These are phyloP conservation scores for Clavispora vitiphila DNA, from an alignment of 805 yeast species.

Conservation along the genomic window DNA sequence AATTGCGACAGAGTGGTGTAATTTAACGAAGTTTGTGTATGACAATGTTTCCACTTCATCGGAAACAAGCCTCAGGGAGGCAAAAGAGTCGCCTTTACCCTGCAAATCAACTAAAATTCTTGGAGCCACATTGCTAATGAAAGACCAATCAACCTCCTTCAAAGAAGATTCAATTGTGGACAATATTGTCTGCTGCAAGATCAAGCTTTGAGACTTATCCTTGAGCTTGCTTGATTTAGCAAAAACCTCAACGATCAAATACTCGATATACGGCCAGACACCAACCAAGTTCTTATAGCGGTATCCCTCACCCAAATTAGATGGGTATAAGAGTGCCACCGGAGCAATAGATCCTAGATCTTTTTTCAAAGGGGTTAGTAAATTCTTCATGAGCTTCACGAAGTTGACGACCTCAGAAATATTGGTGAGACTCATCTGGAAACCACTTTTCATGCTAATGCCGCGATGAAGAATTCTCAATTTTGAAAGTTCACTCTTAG, in stretches of 20 bases:
- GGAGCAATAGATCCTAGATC: constrained; percentile 25
- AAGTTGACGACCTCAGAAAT: constrained; percentile 62
- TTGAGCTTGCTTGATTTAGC: constrained; percentile 42
- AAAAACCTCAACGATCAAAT: constrained; percentile 61
- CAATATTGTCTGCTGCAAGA: constrained; percentile 53
- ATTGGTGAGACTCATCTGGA: constrained; percentile 41
- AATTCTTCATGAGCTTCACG: constrained; percentile 43
- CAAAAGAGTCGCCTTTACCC: constrained; percentile 18
- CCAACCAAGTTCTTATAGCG: constrained; percentile 51
- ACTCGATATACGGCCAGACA: constrained; percentile 76
- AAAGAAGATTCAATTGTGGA: constrained; percentile 42
- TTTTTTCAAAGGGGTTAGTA: constrained; percentile 27
- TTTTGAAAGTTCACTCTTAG: constrained; percentile 7
- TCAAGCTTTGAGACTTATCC: constrained; percentile 26
- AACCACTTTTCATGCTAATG: constrained; percentile 13
- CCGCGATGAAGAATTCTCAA: constrained; percentile 5
- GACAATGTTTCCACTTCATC: constrained; percentile 12
- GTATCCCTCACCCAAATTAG: constrained; percentile 54
- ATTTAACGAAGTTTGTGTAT: constrained; percentile 38
- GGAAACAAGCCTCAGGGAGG: constrained; percentile 14
- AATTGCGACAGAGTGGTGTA: constrained; percentile 66
- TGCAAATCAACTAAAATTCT: constrained; percentile 29
- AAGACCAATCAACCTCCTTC: constrained; percentile 34
- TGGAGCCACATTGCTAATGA: constrained; percentile 50
- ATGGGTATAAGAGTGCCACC: constrained; percentile 49